phyloP scores from a whole-genome alignment of 345 rosid species.

The Physaria fendleri region DNA sequence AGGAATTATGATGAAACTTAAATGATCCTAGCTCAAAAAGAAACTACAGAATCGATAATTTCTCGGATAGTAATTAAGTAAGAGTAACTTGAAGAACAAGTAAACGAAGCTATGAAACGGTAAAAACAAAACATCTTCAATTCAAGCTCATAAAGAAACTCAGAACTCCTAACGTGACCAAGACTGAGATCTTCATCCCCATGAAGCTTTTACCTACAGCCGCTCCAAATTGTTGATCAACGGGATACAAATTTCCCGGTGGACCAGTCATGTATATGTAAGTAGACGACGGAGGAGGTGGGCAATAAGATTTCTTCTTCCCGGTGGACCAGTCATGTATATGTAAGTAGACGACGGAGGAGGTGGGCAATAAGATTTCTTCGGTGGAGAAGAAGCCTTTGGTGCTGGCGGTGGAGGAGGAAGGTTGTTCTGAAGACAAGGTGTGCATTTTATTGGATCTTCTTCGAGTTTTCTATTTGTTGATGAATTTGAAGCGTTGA shows the following conservation, averaged over 20 bases:
- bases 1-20: background rate
- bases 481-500: slow-evolving; percentile 6
- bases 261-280: slow-evolving; percentile 54
- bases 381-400: slow-evolving; percentile 39
- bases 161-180: slow-evolving; percentile 37
- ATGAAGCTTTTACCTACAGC: slow-evolving; percentile 14
- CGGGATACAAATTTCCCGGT: slow-evolving; percentile 52
- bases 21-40: background rate
- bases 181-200: slow-evolving; percentile 15
- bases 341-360: slow-evolving; percentile 47
- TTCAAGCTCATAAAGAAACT: slow-evolving; percentile 16
- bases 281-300: slow-evolving; percentile 51
- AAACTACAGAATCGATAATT: background rate
- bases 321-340: slow-evolving; percentile 44
- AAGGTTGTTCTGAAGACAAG: slow-evolving; percentile 38
- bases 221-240: slow-evolving; percentile 35
- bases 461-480: slow-evolving; percentile 4
- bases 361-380: slow-evolving; percentile 38
- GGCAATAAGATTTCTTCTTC: slow-evolving; percentile 47
- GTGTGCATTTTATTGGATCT: slow-evolving; percentile 39
- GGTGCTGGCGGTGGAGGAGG: slow-evolving; percentile 35
- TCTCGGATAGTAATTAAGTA: background rate
- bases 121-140: background rate
- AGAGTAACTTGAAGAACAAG: background rate
- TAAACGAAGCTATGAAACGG: background rate